phyloP scores from a whole-genome alignment of 768 basidiomycete genomes.

The Lactarius tabidus region DNA sequence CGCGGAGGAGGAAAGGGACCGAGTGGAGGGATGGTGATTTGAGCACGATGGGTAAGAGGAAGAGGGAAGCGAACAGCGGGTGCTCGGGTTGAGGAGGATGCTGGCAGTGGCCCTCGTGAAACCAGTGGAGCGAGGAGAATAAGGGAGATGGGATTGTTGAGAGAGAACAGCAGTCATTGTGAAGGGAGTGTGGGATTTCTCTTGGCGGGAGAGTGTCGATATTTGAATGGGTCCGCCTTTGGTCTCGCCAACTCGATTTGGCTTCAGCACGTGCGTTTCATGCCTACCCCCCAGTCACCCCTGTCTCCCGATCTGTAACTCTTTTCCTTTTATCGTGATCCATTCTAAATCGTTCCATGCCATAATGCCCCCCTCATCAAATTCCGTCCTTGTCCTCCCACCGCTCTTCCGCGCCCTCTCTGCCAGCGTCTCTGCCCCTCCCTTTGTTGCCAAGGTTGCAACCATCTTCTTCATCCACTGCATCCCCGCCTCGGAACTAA shows the following conservation, averaged over 20 bases:
- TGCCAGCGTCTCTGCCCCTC: not conserved
- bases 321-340: not conserved
- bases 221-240: not conserved
- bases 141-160: not conserved
- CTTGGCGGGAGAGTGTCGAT: not conserved
- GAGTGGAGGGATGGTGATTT: conserved; percentile 5
- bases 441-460: not conserved
- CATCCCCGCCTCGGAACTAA: not conserved
- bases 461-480: not conserved
- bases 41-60: conserved; percentile 14
- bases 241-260: not conserved
- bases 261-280: conserved; percentile 3
- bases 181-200: not conserved
- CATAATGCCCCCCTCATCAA: not conserved
- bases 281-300: not conserved
- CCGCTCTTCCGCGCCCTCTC: not conserved
- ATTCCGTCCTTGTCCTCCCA: not conserved
- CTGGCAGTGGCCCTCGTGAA: not conserved
- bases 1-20: conserved; percentile 17
- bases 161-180: conserved; percentile 13
- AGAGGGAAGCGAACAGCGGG: not conserved
- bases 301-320: not conserved
- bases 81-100: conserved; percentile 17
- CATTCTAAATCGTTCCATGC: not conserved
- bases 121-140: not conserved